These are phyloP conservation scores for Stephania yunnanensis DNA, from an alignment of 164 flowering plant species.

Conservation along the genomic window DNA sequence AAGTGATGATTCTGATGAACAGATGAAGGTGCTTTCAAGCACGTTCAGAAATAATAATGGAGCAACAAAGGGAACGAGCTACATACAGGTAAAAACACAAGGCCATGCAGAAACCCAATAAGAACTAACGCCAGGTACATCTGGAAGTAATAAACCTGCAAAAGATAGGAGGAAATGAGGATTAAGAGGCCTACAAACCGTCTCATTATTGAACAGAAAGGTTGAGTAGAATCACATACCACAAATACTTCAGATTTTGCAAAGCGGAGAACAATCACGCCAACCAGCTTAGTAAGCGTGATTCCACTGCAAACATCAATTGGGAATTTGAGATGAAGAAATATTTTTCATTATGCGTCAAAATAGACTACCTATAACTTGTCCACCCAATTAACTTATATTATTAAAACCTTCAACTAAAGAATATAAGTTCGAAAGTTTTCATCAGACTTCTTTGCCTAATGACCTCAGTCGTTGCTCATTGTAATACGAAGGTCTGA, in stretches of 20 bases:
- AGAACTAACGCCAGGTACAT: constrained; percentile 88
- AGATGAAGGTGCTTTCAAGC: too few species aligned
- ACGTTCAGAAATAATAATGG: background rate
- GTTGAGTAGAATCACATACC: constrained; percentile 33
- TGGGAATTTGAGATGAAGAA: background rate
- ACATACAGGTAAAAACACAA: constrained; percentile 84
- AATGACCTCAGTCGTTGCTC: background rate
- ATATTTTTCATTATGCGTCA: background rate
- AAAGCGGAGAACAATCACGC: constrained; percentile 82
- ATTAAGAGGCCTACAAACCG: background rate
- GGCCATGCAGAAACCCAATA: constrained; percentile 88
- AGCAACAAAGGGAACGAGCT: background rate
- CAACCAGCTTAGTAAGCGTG: constrained; percentile 91
- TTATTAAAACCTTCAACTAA: background rate
- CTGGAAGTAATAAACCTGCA: constrained; percentile 96
- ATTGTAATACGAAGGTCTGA: background rate
- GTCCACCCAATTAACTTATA: background rate
- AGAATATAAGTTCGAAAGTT: background rate
- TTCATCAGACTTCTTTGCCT: background rate
- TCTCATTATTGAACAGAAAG: background rate
- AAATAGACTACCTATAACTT: background rate
- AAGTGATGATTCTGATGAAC: too few species aligned
- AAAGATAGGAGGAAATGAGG: background rate
- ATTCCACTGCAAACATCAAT: constrained; percentile 64
- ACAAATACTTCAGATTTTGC: constrained; percentile 90